A percentile compares a stretch with the other conserved stretches of the same genome.
Conservation (phyloP, 2,329 filamentous ascomycete genomes). For the Ceratocystis ficicola region DNA sequence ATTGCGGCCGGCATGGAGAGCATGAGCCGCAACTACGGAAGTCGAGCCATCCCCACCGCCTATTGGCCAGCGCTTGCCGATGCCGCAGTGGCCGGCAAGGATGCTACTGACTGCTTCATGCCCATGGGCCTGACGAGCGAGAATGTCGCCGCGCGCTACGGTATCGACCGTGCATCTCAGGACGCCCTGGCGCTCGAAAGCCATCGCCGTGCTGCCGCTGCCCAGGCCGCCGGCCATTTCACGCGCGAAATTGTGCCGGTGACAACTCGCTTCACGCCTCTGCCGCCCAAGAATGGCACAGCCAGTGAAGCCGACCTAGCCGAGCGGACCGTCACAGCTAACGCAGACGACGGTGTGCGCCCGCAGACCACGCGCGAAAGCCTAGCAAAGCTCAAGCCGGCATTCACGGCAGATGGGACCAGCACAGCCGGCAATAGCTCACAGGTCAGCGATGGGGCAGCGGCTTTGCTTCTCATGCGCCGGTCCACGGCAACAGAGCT, state of each 20-base stretch:
- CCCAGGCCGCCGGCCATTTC: constrained; percentile 58
- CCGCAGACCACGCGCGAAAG: constrained; percentile 54
- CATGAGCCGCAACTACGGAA: constrained; percentile 87
- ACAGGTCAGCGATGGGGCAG: constrained; percentile 81
- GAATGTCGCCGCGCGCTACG: constrained; percentile 72
- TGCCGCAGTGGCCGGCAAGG: constrained; percentile 48
- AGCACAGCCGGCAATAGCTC: constrained; percentile 78
- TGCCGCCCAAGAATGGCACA: constrained; percentile 45
- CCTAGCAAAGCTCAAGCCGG: constrained; percentile 70
- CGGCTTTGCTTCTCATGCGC: constrained; percentile 72
- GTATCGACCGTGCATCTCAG: constrained; percentile 61
- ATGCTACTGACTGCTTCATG: constrained; percentile 82
- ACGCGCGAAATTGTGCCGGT: constrained; percentile 71
- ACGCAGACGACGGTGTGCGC: constrained; percentile 72
- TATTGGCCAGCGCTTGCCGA: constrained; percentile 58
- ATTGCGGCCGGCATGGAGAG: constrained; percentile 89
- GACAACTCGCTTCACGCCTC: constrained; percentile 37
- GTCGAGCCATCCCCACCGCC: constrained; percentile 68
- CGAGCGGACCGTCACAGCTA: constrained; percentile 46
- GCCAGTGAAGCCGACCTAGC: constrained; percentile 26
- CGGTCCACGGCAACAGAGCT: constrained; percentile 57
- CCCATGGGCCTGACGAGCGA: constrained; percentile 84
- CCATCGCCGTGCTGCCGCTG: constrained; percentile 60
- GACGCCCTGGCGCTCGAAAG: constrained; percentile 68
- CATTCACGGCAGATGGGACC: constrained; percentile 61